phyloP scores from a whole-genome alignment of 768 basidiomycete genomes.

The Rhizopogon vinicolor region DNA sequence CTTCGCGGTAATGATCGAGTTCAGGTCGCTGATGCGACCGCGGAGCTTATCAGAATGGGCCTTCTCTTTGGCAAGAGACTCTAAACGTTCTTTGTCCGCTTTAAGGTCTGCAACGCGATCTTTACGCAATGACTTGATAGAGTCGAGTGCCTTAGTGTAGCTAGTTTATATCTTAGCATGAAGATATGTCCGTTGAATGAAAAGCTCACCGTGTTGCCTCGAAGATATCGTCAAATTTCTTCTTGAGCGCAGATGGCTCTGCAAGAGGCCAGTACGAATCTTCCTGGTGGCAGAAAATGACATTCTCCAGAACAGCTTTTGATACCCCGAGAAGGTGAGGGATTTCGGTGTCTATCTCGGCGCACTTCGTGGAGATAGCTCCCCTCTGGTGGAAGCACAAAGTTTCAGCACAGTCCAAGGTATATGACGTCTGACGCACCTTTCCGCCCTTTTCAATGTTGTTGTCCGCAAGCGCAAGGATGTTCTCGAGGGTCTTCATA shows the following conservation, averaged over 20 bases:
- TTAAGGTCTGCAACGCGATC: slow-evolving; percentile 90
- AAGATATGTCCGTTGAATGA: not conserved
- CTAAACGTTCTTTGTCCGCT: slow-evolving; percentile 83
- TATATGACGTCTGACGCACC: slow-evolving; percentile 39
- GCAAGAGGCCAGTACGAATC: slow-evolving; percentile 98
- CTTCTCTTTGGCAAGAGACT: slow-evolving; percentile 77
- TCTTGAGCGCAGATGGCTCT: slow-evolving; percentile 88
- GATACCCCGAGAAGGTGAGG: slow-evolving; percentile 92
- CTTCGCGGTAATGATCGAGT: slow-evolving; percentile 58
- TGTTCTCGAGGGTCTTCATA: slow-evolving; percentile 97
- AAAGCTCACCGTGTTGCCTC: slow-evolving; percentile 83
- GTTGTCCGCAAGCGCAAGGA: slow-evolving; percentile 69
- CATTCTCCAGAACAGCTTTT: slow-evolving; percentile 97
- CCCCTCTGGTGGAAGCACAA: slow-evolving; percentile 49
- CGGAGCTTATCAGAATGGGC: slow-evolving; percentile 81
- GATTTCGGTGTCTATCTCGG: slow-evolving; percentile 93
- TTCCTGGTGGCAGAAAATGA: slow-evolving; percentile 99
- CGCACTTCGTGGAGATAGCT: slow-evolving; percentile 94
- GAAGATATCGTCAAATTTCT: slow-evolving; percentile 99
- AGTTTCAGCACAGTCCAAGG: not conserved
- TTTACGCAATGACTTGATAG: slow-evolving; percentile 86
- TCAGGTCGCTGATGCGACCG: slow-evolving; percentile 57
- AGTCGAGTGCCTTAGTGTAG: slow-evolving; percentile 94
- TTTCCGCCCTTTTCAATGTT: slow-evolving; percentile 68
- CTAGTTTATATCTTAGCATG: slow-evolving; percentile 33